A percentile compares a stretch with the other conserved stretches of the same genome.
These are phyloP conservation scores for Afroboletus lepidellus DNA, from an alignment of 1,284 basidiomycete species.

Conservation along the genomic window DNA sequence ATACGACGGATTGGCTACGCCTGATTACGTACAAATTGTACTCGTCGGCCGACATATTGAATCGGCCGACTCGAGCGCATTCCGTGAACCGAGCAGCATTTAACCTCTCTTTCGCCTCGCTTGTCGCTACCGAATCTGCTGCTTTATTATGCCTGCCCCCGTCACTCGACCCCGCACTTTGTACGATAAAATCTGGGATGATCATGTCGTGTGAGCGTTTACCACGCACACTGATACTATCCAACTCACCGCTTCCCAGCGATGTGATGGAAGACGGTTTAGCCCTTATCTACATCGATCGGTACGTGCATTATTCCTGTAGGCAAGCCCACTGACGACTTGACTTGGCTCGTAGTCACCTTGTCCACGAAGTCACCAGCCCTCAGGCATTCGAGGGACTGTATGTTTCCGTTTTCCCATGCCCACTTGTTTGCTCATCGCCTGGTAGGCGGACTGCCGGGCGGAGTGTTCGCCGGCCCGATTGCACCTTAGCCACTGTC, in stretches of 20 bases:
- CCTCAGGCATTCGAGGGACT: conserved; percentile 96
- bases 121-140: not conserved
- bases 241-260: conserved; percentile 39
- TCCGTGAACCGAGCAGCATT: not conserved
- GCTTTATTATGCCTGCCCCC: conserved; percentile 53
- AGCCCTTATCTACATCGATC: conserved; percentile 90
- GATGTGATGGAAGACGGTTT: conserved; percentile 80
- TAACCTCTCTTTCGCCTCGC: not conserved
- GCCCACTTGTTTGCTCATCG: conserved; percentile 13
- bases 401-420: conserved; percentile 41
- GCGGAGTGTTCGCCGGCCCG: conserved; percentile 82
- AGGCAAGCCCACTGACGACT: not conserved
- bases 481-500: conserved; percentile 93
- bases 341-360: conserved; percentile 56
- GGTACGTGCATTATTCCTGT: conserved; percentile 44
- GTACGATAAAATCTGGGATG: conserved; percentile 96
- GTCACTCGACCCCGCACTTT: conserved; percentile 72
- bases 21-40: too few relatives aligned
- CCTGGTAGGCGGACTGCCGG: conserved; percentile 68
- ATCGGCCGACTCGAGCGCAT: conserved; percentile 23
- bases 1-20: too few relatives aligned
- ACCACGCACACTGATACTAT: conserved; percentile 3
- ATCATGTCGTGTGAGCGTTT: conserved; percentile 80
- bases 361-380: conserved; percentile 95
- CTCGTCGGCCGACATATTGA: conserved; percentile 22